These are phyloP conservation scores for Fusarium sp. DNA, from an alignment of 2,329 filamentous ascomycete genomes.

Conservation along the genomic window DNA sequence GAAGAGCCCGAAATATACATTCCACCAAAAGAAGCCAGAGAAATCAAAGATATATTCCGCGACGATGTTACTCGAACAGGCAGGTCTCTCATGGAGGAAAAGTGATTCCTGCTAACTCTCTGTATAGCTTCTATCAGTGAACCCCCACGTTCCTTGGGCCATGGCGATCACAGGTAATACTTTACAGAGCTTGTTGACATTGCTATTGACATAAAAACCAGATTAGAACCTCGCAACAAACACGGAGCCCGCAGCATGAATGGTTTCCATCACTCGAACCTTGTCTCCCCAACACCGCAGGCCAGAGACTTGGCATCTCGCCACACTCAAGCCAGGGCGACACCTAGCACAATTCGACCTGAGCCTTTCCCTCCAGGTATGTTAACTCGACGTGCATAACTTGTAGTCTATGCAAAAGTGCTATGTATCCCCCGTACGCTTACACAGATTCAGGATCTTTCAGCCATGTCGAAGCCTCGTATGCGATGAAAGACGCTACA, in stretches of 20 bases:
- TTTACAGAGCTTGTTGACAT: neutral
- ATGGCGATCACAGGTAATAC: conserved; percentile 45
- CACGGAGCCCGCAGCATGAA: conserved; percentile 53
- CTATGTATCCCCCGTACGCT: conserved; percentile 8
- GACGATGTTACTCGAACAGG: conserved; percentile 46
- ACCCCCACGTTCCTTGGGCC: conserved; percentile 36
- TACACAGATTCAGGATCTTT: conserved; percentile 41
- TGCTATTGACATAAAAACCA: conserved; percentile 29
- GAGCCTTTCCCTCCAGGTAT: conserved; percentile 35
- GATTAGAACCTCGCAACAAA: conserved; percentile 50
- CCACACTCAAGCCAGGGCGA: conserved; percentile 43
- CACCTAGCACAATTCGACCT: conserved; percentile 30
- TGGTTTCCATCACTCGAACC: conserved; percentile 54
- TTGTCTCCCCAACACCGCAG: conserved; percentile 52
- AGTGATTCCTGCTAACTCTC: conserved; percentile 29
- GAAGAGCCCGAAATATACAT: conserved; percentile 16
- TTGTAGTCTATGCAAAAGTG: neutral
- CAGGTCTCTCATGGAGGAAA: conserved; percentile 28
- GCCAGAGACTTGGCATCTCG: conserved; percentile 46
- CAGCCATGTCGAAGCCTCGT: conserved; percentile 46
- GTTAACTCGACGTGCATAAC: neutral
- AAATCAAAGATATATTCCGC: conserved; percentile 48
- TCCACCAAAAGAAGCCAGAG: conserved; percentile 37
- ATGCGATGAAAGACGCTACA: conserved; percentile 47
- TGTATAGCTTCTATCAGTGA: conserved; percentile 43